phyloP scores from a whole-genome alignment of 106 monocot species.

The Hemerocallis citrina region DNA sequence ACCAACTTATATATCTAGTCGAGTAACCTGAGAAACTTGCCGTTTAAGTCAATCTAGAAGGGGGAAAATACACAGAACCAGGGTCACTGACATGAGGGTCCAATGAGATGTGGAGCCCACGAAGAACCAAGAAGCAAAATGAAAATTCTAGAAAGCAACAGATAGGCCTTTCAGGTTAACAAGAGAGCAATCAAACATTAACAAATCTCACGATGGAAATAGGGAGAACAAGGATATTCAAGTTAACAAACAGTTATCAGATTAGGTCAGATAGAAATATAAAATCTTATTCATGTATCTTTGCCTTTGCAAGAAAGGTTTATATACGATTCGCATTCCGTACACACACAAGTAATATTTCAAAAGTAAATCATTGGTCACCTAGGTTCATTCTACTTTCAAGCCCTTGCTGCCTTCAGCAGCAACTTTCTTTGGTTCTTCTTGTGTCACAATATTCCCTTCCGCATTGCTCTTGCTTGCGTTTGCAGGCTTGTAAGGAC shows the following conservation, averaged over 20 bases:
- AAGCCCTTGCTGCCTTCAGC: neutral
- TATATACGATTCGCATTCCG: neutral
- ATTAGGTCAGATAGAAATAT: too few relatives aligned
- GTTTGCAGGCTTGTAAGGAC: conserved; percentile 55
- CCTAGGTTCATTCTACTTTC: neutral
- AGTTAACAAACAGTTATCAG: neutral
- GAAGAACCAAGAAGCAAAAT: too few relatives aligned
- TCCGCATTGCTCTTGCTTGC: conserved; percentile 12
- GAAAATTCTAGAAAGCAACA: too few relatives aligned
- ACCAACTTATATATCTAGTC: too few relatives aligned
- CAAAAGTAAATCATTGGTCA: neutral
- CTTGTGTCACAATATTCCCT: conserved; percentile 15
- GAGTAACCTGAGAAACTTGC: too few relatives aligned
- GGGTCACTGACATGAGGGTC: too few relatives aligned
- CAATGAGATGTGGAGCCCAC: too few relatives aligned
- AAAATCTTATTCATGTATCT: neutral
- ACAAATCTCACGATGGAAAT: too few relatives aligned
- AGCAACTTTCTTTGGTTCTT: neutral
- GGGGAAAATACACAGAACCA: too few relatives aligned
- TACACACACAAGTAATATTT: neutral
- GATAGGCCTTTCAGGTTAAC: too few relatives aligned
- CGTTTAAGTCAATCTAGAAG: too few relatives aligned
- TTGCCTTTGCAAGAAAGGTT: neutral
- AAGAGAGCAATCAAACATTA: too few relatives aligned
- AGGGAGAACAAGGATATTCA: neutral